Conservation (phyloP, 2,329 filamentous ascomycete species). For the Aschersonia sp. region DNA sequence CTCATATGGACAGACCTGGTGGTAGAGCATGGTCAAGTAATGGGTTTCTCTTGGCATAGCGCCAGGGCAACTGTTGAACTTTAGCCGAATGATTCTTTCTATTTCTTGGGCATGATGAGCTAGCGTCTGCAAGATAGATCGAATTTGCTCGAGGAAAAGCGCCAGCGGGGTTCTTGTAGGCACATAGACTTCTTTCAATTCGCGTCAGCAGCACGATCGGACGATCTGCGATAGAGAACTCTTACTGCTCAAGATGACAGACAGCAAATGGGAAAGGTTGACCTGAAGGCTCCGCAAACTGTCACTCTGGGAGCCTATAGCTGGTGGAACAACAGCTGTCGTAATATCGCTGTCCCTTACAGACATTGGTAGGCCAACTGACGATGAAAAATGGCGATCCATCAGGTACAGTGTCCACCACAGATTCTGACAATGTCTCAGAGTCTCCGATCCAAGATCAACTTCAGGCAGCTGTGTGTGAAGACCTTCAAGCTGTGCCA, state of each 20-base stretch:
- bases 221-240: not conserved
- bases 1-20: constrained; percentile 15
- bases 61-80: constrained; percentile 18
- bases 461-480: constrained; percentile 23
- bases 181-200: constrained; percentile 17
- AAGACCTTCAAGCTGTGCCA: constrained; percentile 24
- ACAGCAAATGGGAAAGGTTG: constrained; percentile 18
- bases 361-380: constrained; percentile 21
- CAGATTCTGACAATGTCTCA: constrained; percentile 18
- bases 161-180: constrained; percentile 17
- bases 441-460: constrained; percentile 16
- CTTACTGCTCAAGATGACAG: constrained; percentile 20
- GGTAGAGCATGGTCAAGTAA: constrained; percentile 22
- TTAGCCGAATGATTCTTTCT: constrained; percentile 17
- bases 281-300: constrained; percentile 19
- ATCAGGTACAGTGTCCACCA: constrained; percentile 27
- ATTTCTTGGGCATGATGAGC: constrained; percentile 23
- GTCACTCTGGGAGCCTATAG: constrained; percentile 12
- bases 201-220: not conserved
- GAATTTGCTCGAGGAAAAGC: constrained; percentile 20
- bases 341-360: constrained; percentile 24
- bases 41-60: constrained; percentile 21
- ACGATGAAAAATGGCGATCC: constrained; percentile 23
- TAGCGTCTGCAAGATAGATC: constrained; percentile 19
- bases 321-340: constrained; percentile 14